Base-by-base conservation (phyloP, 306 rosid genomes). In the Mimosa bimucronata region DNA sequence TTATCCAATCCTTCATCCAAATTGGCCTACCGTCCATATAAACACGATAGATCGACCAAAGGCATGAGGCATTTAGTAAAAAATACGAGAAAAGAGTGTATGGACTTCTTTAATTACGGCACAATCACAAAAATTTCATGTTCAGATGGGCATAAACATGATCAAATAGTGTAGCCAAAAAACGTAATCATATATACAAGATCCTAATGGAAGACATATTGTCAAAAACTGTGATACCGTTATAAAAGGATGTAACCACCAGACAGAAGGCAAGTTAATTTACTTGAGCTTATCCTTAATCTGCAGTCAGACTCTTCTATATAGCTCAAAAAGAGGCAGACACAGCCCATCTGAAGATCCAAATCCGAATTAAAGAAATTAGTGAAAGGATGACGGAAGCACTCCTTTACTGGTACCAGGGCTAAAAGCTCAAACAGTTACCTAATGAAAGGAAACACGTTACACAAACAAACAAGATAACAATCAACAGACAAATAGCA, bases 271-370 rank as follows among this genome's bases (percentile, higher is more conserved):
- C 18, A 60, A 13, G 40, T 61, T 61, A 6, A 61, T 61, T 29
- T 29, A 61, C n/a, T 29, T 61, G 9, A 66, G 48, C 48, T n/a
- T 38, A 28, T 38, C 46, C 48, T 66, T 37, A 5, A 72, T 60
- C 29, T 9, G 53, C 53, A 25, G 18, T 62, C 45, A 42, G 16
- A 25, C 31, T 34, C 28, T 78, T 55, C 18, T 4, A 21, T 31
- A 40, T 58, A 41, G 18, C 48, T 12, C 40, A 57, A 25, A 75
- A n/a, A 67, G 29, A 70, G 10, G 12, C 45, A 46, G 58, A 9
- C 75, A 71, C 15, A 50, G 65, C n/a, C 66, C 73, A 81, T 44
- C 77, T 77, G 6, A 44, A 25, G 21, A 9, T 19, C 45, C 48
- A 70, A 70, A 44, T 42, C 12, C 28, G 37, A 69, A 40, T 44